Evolutionary conservation across 1,284 basidiomycete species (phyloP).

Genomic region (Leccinum fuscescens): DNA sequence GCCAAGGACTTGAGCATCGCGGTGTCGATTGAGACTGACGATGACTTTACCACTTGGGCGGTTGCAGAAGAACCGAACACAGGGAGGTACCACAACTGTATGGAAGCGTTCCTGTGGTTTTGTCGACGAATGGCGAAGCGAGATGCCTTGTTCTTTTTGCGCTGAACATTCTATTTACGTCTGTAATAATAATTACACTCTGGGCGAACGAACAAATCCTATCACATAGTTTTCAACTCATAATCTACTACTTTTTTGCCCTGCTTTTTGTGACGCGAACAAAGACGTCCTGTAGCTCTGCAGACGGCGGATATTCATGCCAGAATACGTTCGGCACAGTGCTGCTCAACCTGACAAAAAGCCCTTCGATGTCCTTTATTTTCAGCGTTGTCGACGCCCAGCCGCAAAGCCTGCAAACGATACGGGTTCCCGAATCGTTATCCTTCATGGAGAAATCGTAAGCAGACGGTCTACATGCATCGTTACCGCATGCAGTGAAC

Average conservation of each 20-base stretch:
- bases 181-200: too few species aligned
- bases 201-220: too few species aligned
- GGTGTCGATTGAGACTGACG: neutral
- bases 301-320: conserved; percentile 5
- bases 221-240: too few species aligned
- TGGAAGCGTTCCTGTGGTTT: neutral
- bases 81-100: neutral
- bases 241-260: neutral
- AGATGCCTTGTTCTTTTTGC: neutral
- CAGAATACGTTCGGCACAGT: neutral
- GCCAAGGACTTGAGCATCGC: neutral
- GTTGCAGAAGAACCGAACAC: neutral
- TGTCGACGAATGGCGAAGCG: neutral
- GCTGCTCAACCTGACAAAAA: neutral
- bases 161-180: too few species aligned
- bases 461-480: neutral
- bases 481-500: neutral
- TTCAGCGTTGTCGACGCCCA: neutral
- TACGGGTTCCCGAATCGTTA: neutral
- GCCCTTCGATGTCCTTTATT: neutral
- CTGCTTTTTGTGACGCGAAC: neutral
- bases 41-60: neutral
- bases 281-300: neutral
- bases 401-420: neutral
- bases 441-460: neutral